Evolutionary conservation across 495 filamentous ascomycete genomes (phyloP), one percentile per base, ranked within the genome.

Genomic region (Amorphotheca resinae): DNA sequence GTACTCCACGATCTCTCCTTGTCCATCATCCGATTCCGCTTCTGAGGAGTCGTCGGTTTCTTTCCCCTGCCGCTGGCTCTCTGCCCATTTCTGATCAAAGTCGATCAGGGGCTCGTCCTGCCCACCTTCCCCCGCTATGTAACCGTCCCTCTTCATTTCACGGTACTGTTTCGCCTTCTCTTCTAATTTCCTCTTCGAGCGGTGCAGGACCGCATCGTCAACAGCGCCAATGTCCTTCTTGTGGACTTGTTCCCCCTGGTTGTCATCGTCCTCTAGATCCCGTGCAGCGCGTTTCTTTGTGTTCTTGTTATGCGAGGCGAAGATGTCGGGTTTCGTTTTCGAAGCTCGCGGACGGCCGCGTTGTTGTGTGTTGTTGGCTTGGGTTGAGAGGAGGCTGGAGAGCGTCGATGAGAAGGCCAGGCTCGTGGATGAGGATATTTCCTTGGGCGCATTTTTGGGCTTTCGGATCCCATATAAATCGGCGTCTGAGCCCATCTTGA

Each of bases 61-160:
- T 11, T 44, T 55, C 3, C 55, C 53, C 9, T 66, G 64, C 9
- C 55, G 59, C 33, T 76, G 58, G 30, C 62, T 58, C 51, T 93
- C 84, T 0, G 79, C 85, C 86, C 89, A 95, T 61, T 96, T 98
- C 33, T 77, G 67, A 61, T 95, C 88, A 56, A 96, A 98, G 64
- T 98, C 91, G 0, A 98, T 79, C 16, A 89, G 63, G 53, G 71
- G 73, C 38, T 62, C 65, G 55, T 64, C 69, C 47, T 62, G 65
- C 55, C 64, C 69, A 46, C 60, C 69, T 6, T 65, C 64, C 59
- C 55, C 4, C 60, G 62, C 61, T 39, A 69, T 71, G 62, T 64
- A 76, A 46, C 74, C 86, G 45, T 72, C 82, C 44, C 79, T 65
- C 60, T 89, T 88, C 79, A 98, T 76, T 35, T 80, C 75, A 0